Percentiles rank a stretch among this genome's conserved stretches.
phyloP scores from a whole-genome alignment of 1,284 basidiomycete species.

The Sanghuangporus sanghuang region DNA sequence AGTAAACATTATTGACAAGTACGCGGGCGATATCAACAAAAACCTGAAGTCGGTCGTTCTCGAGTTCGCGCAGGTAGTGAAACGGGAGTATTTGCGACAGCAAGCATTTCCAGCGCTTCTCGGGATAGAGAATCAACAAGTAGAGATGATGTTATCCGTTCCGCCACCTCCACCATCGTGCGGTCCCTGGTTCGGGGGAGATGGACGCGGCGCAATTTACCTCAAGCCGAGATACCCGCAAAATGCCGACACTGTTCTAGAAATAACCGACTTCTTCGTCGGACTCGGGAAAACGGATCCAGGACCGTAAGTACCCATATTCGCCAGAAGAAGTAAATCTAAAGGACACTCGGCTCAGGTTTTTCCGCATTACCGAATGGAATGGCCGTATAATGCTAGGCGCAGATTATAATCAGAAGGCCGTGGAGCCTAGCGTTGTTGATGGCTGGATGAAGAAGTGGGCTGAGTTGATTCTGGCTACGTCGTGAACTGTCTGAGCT shows the following conservation, averaged over 20 bases:
- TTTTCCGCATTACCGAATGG: slow-evolving; percentile 12
- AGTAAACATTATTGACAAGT: slow-evolving; percentile 11
- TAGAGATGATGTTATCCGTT: not conserved
- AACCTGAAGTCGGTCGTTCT: slow-evolving; percentile 9
- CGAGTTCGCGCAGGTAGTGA: slow-evolving; percentile 8
- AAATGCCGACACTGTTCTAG: not conserved
- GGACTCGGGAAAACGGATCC: slow-evolving; percentile 17
- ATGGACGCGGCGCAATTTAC: slow-evolving; percentile 14
- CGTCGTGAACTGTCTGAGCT: not conserved
- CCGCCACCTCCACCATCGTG: slow-evolving; percentile 16
- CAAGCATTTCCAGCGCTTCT: slow-evolving; percentile 12
- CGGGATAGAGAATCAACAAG: slow-evolving; percentile 9
- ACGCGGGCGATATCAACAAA: not conserved
- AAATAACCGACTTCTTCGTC: slow-evolving; percentile 16
- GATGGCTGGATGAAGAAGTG: slow-evolving; percentile 9
- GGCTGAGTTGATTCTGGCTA: slow-evolving; percentile 6
- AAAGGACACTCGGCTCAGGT: not conserved
- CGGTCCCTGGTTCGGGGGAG: slow-evolving; percentile 20
- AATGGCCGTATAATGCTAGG: slow-evolving; percentile 8
- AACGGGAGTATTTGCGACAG: slow-evolving; percentile 15
- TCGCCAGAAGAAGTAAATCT: not conserved
- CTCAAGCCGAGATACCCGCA: slow-evolving; percentile 12
- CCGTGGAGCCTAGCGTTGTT: slow-evolving; percentile 3
- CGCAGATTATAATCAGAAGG: slow-evolving; percentile 6
- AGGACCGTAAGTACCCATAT: slow-evolving; percentile 18